phyloP scores from a whole-genome alignment of 2,329 filamentous ascomycete genomes.

The Colletotrichum graminicola region DNA sequence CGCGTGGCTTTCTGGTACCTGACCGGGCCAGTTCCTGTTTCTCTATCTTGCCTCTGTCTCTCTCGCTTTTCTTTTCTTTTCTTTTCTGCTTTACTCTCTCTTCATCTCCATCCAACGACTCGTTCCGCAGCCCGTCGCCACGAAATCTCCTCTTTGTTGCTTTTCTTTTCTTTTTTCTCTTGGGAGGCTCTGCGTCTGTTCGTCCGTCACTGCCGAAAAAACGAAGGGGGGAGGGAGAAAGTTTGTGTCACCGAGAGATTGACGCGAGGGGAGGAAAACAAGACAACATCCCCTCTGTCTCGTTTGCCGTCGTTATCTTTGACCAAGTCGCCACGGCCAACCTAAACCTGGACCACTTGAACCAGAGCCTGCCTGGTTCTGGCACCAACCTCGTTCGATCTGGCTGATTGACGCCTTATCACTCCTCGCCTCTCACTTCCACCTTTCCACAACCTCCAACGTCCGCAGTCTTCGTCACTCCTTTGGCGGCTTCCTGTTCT shows the following conservation, averaged over 20 bases:
- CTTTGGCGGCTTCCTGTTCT: slow-evolving; percentile 36
- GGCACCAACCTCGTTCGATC: slow-evolving; percentile 16
- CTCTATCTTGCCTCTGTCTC: slow-evolving; percentile 3
- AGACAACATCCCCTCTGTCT: slow-evolving; percentile 20
- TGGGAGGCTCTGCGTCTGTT: slow-evolving; percentile 37
- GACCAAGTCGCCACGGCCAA: slow-evolving; percentile 12
- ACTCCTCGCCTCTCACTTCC: slow-evolving; percentile 12
- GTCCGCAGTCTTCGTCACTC: slow-evolving; percentile 23
- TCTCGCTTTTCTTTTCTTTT: background rate
- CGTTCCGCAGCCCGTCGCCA: slow-evolving; percentile 11
- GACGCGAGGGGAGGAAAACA: slow-evolving; percentile 6
- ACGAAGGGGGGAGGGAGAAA: slow-evolving; percentile 21
- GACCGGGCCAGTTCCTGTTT: slow-evolving; percentile 18
- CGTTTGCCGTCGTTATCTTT: slow-evolving; percentile 37
- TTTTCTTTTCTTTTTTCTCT: slow-evolving; percentile 5
- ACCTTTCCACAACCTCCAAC: slow-evolving; percentile 11
- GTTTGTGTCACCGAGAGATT: slow-evolving; percentile 12
- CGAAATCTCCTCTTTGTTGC: slow-evolving; percentile 15
- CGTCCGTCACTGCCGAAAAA: slow-evolving; percentile 35
- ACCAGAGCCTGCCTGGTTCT: slow-evolving; percentile 17
- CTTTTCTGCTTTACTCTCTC: background rate
- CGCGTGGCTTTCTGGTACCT: slow-evolving; percentile 34
- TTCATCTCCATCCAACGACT: slow-evolving; percentile 3
- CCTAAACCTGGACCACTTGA: slow-evolving; percentile 29
- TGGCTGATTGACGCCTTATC: slow-evolving; percentile 32